Base-by-base conservation (phyloP, 805 yeast species). In the Schwanniomyces occidentalis region DNA sequence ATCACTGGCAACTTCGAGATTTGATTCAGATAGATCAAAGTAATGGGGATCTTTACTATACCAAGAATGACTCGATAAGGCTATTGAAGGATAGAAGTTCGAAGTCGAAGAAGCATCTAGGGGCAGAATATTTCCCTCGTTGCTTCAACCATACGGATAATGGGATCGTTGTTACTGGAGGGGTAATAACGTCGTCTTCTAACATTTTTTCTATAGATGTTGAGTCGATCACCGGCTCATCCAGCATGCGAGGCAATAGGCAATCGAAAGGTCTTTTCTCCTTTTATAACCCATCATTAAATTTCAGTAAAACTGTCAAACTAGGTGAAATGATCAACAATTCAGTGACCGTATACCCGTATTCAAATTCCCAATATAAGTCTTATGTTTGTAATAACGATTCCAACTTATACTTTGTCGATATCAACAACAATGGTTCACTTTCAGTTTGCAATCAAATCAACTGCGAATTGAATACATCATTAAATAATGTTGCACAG, bases 301-400 rank as follows among this genome's bases (percentile, higher is more conserved):
- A 69, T n/a, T 52, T 58, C 5, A 61, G 71, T 5, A 59, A 68
- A 28, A 75, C 82, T 2, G 69, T 76, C 17, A 75, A 75, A 34
- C 61, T 88, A 34, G 96, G 97, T 0, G 84, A 84, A 21, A 78
- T 81, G 61, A 88, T 90, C 48, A 89, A 88, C 57, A 89, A 89
- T 58, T 78, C 86, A 31, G 95, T 88, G 18, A 61, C 80, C 0
- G 50, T 83, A 17, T 63, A 74, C 50, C 71, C 66, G 37, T 20
- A 68, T 15, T 39, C 57, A 4, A 28, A 44, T 16, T 55, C 64
- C 8, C 67, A 69, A 26, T 81, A 72, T 52, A 65, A 69, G 28
- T 75, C 90, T 1, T 73, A 77, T 41, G 76, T 86, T 15, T 89
- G 96, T 58, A 90, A 89, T 56, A 90, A 90, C 56, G 98, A 90